Evolutionary conservation across 2,329 filamentous ascomycete species (phyloP).

Genomic region (Colletotrichum australisinense): DNA sequence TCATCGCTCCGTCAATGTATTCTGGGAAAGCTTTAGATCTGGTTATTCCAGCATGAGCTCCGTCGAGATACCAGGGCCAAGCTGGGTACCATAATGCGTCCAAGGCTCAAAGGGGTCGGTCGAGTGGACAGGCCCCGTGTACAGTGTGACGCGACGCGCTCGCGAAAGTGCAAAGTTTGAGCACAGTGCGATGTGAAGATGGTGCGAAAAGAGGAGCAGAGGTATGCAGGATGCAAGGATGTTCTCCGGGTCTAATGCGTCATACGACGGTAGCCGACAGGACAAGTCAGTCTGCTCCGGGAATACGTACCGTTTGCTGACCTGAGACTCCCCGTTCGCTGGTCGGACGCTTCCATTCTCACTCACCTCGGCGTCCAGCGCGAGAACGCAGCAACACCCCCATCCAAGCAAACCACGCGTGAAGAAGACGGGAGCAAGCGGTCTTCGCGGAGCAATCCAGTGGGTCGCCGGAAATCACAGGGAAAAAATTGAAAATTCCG

Average conservation of each 20-base stretch:
- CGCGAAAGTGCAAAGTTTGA: conserved; percentile 19
- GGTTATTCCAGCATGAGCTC: neutral
- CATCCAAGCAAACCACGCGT: neutral
- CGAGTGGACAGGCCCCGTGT: neutral
- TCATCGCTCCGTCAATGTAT: conserved; percentile 23
- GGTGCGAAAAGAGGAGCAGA: neutral
- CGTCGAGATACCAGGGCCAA: neutral
- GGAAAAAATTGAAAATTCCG: neutral
- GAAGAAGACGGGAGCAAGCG: neutral
- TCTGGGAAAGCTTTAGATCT: neutral
- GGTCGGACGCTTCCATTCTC: neutral
- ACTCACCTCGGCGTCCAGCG: neutral
- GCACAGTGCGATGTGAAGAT: conserved; percentile 15
- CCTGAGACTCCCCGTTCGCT: neutral
- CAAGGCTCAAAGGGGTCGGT: neutral
- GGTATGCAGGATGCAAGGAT: conserved; percentile 3
- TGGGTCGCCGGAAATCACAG: neutral
- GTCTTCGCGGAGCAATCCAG: conserved; percentile 4
- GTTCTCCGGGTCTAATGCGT: conserved; percentile 28
- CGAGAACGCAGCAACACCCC: neutral
- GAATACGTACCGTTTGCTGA: conserved; percentile 12
- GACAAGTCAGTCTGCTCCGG: neutral
- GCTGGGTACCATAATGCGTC: conserved; percentile 3
- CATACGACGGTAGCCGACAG: conserved; percentile 30
- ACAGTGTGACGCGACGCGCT: conserved; percentile 18